A percentile compares a stretch with the other conserved stretches of the same genome.
These are phyloP conservation scores for Curvularia verruculosa DNA, from an alignment of 2,329 filamentous ascomycete genomes.

Conservation along the genomic window DNA sequence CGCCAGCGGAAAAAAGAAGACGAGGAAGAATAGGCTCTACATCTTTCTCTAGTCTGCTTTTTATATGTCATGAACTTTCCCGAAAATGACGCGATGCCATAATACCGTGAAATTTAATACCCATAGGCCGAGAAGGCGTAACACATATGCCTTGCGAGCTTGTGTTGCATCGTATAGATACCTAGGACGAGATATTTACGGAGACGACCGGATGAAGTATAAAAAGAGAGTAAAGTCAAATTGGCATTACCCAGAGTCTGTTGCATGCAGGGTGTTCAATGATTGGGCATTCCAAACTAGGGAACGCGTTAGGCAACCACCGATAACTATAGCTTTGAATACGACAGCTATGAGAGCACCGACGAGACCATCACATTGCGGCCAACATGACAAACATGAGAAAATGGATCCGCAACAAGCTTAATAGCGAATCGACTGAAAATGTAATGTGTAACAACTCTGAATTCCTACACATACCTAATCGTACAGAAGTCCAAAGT, in stretches of 20 bases:
- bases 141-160: background rate
- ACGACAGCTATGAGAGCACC: background rate
- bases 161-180: background rate
- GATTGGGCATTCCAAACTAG: constrained; percentile 1
- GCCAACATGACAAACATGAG: background rate
- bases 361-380: background rate
- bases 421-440: too few species aligned
- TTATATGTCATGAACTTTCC: background rate
- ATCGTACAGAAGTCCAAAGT: constrained; percentile 1
- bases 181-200: background rate
- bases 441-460: background rate
- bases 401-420: background rate
- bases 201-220: background rate
- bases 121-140: background rate
- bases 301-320: constrained; percentile 1
- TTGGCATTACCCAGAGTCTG: background rate
- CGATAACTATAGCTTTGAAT: too few species aligned
- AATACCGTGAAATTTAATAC: background rate
- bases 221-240: too few species aligned
- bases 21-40: constrained; percentile 20
- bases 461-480: background rate
- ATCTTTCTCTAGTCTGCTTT: background rate
- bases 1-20: constrained; percentile 32
- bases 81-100: background rate
- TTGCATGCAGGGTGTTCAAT: background rate